Evolutionary conservation across 2,329 filamentous ascomycete genomes (phyloP).

Genomic region (Colletotrichum eremochloae): DNA sequence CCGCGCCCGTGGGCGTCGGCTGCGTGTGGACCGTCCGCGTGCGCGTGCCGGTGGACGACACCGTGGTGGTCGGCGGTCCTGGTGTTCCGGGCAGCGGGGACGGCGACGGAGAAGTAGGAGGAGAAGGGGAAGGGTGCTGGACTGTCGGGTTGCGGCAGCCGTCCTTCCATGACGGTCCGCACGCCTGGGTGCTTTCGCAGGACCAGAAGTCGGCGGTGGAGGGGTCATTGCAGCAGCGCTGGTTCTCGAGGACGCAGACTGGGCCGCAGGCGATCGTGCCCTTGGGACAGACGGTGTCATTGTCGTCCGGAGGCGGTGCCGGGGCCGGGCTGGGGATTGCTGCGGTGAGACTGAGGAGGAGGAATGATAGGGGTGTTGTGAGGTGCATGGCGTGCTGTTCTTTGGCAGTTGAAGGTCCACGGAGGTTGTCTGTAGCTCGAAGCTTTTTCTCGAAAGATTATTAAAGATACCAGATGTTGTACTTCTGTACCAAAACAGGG

Average conservation of each 20-base stretch:
- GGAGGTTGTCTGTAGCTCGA: not conserved
- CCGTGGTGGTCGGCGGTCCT: not conserved
- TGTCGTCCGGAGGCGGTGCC: not conserved
- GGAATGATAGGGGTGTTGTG: not conserved
- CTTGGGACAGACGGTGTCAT: constrained; percentile 13
- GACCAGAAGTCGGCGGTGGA: constrained; percentile 15
- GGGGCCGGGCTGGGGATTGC: not conserved
- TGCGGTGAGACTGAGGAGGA: not conserved
- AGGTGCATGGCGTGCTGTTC: not conserved
- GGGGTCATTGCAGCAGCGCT: constrained; percentile 8
- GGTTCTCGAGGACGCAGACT: constrained; percentile 16
- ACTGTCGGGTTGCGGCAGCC: not conserved
- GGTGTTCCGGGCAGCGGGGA: not conserved
- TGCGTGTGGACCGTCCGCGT: not conserved
- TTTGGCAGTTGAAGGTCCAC: not conserved
- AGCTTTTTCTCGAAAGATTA: not conserved
- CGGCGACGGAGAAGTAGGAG: not conserved
- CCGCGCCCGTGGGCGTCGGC: constrained; percentile 1
- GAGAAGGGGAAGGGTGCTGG: not conserved
- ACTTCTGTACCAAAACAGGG: too few relatives aligned
- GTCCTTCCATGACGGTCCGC: not conserved
- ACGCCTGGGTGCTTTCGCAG: not conserved
- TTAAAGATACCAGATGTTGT: not conserved
- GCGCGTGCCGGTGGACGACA: not conserved
- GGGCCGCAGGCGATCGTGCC: constrained; percentile 13